Conservation (phyloP, 768 basidiomycete genomes). For the Trametopsis cervina region DNA sequence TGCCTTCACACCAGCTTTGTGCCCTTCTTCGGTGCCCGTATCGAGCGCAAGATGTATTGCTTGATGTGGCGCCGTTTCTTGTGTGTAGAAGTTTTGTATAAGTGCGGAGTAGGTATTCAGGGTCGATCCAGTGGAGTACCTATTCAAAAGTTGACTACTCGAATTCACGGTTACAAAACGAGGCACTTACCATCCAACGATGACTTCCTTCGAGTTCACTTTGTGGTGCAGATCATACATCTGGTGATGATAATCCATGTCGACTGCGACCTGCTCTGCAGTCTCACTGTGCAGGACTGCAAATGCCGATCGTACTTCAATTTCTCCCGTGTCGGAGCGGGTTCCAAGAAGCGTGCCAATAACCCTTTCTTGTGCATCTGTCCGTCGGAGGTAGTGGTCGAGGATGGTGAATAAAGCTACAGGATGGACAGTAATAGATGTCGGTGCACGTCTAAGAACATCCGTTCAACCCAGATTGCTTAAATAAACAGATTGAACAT, state of each 20-base stretch:
- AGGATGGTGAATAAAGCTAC: constrained; percentile 92
- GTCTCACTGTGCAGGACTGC: constrained; percentile 92
- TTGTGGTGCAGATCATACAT: constrained; percentile 90
- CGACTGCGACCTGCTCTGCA: constrained; percentile 88
- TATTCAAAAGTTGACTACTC: constrained; percentile 24
- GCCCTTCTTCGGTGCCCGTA: constrained; percentile 63
- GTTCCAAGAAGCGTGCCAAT: constrained; percentile 93
- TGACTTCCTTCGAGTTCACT: constrained; percentile 79
- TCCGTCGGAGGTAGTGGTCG: constrained; percentile 91
- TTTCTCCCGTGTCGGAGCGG: constrained; percentile 44
- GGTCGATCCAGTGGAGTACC: constrained; percentile 89
- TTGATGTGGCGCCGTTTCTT: constrained; percentile 82
- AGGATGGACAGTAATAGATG: constrained; percentile 79
- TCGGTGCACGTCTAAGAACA: constrained; percentile 53
- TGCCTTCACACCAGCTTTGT: constrained; percentile 72
- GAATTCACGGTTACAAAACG: not conserved
- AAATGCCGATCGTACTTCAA: constrained; percentile 82
- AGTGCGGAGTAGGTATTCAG: constrained; percentile 94
- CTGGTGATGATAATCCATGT: constrained; percentile 91
- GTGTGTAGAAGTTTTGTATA: constrained; percentile 96
- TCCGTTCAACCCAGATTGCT: not conserved
- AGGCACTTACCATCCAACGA: constrained; percentile 86
- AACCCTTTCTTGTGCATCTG: constrained; percentile 75
- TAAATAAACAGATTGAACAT: constrained; percentile 11
- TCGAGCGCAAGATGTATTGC: constrained; percentile 90